Conservation (phyloP, 805 yeast species). For the Metschnikowia reukaufii region DNA sequence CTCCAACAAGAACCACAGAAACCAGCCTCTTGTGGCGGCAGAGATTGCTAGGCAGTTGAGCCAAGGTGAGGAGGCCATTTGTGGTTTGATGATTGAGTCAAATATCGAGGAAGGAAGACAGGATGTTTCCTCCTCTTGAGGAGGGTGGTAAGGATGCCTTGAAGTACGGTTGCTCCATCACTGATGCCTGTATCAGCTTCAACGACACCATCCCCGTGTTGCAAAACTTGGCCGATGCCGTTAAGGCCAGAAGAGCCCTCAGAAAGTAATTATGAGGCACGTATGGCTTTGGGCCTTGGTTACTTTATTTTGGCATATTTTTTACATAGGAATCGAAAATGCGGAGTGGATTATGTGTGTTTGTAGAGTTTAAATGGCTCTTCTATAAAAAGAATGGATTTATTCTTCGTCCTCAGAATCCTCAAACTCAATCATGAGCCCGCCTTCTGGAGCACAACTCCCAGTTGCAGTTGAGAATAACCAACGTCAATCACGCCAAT, state of each 20-base stretch:
- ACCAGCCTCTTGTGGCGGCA: constrained; percentile 90
- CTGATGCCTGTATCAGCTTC: constrained; percentile 96
- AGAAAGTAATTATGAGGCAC: constrained; percentile 8
- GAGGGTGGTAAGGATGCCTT: constrained; percentile 54
- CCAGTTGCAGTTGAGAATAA: constrained; percentile 55
- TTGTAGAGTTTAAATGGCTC: no score
- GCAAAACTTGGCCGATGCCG: constrained; percentile 76
- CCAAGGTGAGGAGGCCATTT: constrained; percentile 73
- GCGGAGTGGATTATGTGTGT: neutral
- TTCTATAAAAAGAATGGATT: no score
- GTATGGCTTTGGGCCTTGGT: neutral
- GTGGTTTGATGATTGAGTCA: constrained; percentile 96
- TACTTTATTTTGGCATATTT: neutral
- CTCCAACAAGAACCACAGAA: constrained; percentile 88
- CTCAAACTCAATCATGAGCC: constrained; percentile 20
- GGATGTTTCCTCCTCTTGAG: constrained; percentile 58
- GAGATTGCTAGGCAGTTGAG: constrained; percentile 80
- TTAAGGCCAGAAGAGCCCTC: constrained; percentile 67
- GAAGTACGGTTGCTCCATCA: constrained; percentile 92
- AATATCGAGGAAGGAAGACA: constrained; percentile 92
- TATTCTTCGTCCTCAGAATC: constrained; percentile 14
- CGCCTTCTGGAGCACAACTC: constrained; percentile 40
- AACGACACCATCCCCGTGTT: constrained; percentile 84
- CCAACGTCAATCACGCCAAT: constrained; percentile 50
- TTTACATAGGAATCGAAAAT: neutral